Evolutionary conservation across 495 filamentous ascomycete species (phyloP).

Genomic region (Mytilinidion resinicola): DNA sequence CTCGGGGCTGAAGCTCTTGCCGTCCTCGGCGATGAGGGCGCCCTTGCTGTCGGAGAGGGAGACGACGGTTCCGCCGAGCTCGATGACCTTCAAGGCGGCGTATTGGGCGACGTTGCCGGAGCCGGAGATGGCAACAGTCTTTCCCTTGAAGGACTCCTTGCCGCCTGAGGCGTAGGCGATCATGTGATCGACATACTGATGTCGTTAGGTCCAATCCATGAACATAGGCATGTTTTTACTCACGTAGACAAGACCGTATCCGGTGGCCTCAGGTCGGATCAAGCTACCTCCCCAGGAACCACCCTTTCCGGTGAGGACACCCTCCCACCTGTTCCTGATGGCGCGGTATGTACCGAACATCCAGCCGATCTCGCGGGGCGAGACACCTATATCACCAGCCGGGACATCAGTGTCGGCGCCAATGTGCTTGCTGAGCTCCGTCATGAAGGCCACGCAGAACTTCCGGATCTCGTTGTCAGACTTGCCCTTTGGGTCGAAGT

Average conservation of each 20-base stretch:
- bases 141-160: conserved; percentile 80
- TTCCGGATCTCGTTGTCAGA: conserved; percentile 93
- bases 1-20: conserved; percentile 63
- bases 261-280: conserved; percentile 95
- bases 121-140: conserved; percentile 92
- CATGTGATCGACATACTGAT: conserved; percentile 86
- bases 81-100: conserved; percentile 92
- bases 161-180: conserved; percentile 73
- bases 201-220: no score
- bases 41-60: conserved; percentile 94
- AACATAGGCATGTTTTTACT: conserved; percentile 15
- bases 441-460: conserved; percentile 97
- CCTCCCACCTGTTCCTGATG: conserved; percentile 84
- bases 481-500: conserved; percentile 99
- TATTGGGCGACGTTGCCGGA: conserved; percentile 99
- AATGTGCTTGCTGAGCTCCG: conserved; percentile 88
- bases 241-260: conserved; percentile 89
- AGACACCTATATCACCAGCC: conserved; percentile 91
- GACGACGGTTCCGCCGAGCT: conserved; percentile 87
- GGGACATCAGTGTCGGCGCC: conserved; percentile 94
- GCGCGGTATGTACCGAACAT: conserved; percentile 94
- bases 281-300: conserved; percentile 84
- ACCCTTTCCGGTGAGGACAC: conserved; percentile 94
- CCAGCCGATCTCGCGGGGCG: conserved; percentile 83
- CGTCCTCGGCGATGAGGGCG: conserved; percentile 61